phyloP scores from a whole-genome alignment of 2,329 filamentous ascomycete species.

The Fusarium siculi region DNA sequence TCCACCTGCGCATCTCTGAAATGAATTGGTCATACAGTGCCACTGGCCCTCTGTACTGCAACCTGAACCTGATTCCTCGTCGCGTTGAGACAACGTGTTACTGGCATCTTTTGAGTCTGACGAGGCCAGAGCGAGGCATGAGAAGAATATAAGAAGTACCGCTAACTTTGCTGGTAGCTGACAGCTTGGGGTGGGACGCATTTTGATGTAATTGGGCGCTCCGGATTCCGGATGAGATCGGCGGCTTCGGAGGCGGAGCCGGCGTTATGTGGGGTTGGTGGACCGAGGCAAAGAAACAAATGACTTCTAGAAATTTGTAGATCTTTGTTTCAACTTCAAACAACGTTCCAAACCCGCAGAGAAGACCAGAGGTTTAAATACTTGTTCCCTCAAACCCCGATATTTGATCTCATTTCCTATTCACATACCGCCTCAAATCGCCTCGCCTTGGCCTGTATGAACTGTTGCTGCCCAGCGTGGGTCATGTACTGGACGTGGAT shows the following conservation, averaged over 20 bases:
- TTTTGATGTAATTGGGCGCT: constrained; percentile 15
- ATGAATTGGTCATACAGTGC: constrained; percentile 62
- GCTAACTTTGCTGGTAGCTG: constrained; percentile 1
- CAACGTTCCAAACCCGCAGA: not conserved
- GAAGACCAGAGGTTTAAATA: constrained; percentile 2
- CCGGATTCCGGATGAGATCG: constrained; percentile 8
- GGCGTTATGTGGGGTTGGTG: constrained; percentile 27
- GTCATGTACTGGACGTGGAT: constrained; percentile 43
- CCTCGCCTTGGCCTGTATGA: constrained; percentile 23
- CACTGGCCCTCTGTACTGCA: constrained; percentile 63
- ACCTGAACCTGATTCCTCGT: constrained; percentile 49
- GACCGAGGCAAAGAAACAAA: not conserved
- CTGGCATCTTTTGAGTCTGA: not conserved
- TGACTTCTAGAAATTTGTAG: not conserved
- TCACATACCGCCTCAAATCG: constrained; percentile 28
- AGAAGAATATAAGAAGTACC: constrained; percentile 16
- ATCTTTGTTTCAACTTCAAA: not conserved
- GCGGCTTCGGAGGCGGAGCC: constrained; percentile 26
- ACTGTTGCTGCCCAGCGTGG: constrained; percentile 46
- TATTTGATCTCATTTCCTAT: not conserved
- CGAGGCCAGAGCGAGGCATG: constrained; percentile 14
- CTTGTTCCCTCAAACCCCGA: not conserved
- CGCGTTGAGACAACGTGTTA: constrained; percentile 27
- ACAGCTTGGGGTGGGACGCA: constrained; percentile 10
- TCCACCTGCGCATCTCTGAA: constrained; percentile 62